A percentile compares a stretch with the other conserved stretches of the same genome.
Evolutionary conservation across 441 rosid species (phyloP).

Genomic region (Cnidoscolus chayamansa): DNA sequence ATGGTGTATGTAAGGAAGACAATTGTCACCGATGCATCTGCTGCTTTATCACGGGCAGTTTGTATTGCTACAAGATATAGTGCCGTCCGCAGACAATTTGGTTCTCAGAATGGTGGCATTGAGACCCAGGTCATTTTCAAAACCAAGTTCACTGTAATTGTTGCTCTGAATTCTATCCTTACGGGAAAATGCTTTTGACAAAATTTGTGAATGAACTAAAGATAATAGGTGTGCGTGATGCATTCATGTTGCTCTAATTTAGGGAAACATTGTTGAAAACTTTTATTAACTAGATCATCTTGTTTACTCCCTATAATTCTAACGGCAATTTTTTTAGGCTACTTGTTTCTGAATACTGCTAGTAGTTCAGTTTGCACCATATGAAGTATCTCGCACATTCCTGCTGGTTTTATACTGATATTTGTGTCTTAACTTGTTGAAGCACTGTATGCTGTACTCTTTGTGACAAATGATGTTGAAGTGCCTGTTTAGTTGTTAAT

Average conservation of each 20-base stretch:
- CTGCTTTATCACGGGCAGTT: conserved; percentile 82
- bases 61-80: conserved; percentile 96
- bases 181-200: not conserved
- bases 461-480: not conserved
- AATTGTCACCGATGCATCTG: conserved; percentile 86
- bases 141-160: not conserved
- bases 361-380: not conserved
- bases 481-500: not conserved
- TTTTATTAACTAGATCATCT: not conserved
- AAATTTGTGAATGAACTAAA: not conserved
- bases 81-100: conserved; percentile 94
- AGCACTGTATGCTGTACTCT: not conserved
- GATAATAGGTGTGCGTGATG: not conserved
- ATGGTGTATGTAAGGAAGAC: conserved; percentile 85
- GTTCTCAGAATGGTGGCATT: conserved; percentile 56
- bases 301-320: not conserved
- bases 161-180: not conserved
- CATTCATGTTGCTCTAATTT: not conserved
- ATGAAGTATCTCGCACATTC: not conserved
- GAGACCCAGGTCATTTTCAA: conserved; percentile 70
- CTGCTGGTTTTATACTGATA: not conserved
- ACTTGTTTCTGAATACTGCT: not conserved
- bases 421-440: not conserved
- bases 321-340: not conserved
- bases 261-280: not conserved